A percentile compares a stretch with the other conserved stretches of the same genome.
Conservation (phyloP, 371 early-diverging fungal species). For the Mucor saturninus region DNA sequence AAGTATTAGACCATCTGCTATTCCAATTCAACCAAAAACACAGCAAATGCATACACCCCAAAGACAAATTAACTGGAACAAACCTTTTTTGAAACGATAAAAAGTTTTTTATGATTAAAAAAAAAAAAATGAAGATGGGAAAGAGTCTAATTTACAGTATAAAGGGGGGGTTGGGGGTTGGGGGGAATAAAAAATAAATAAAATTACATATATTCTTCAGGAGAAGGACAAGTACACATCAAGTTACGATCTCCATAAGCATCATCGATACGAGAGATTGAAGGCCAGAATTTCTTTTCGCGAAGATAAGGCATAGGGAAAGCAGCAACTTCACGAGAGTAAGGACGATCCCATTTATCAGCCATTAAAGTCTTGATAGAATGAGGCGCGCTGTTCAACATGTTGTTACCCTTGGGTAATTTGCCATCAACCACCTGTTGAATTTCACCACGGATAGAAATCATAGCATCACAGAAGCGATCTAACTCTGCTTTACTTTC, state of each 20-base stretch:
- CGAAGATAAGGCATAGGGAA: conserved; percentile 85
- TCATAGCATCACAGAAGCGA: conserved; percentile 97
- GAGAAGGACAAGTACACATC: conserved; percentile 88
- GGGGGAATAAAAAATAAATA: background rate
- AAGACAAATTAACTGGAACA: conserved; percentile 24
- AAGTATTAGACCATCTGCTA: conserved; percentile 24
- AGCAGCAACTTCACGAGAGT: conserved; percentile 87
- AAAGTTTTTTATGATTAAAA: background rate
- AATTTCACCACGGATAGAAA: conserved; percentile 91
- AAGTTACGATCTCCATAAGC: conserved; percentile 94
- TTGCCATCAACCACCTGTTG: conserved; percentile 82
- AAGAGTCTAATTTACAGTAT: conserved; percentile 14
- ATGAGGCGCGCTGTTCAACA: conserved; percentile 90
- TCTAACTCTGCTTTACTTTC: conserved; percentile 93
- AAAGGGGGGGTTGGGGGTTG: background rate
- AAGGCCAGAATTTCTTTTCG: conserved; percentile 95
- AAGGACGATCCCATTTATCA: conserved; percentile 84
- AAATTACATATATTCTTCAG: conserved; percentile 50
- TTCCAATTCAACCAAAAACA: conserved; percentile 15
- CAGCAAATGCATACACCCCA: background rate
- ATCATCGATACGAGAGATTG: conserved; percentile 90
- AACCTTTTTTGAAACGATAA: background rate
- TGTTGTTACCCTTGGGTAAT: conserved; percentile 83
- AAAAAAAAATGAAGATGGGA: conserved; percentile 3
- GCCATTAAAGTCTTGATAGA: conserved; percentile 74